Percentiles rank a stretch among this genome's conserved stretches.
phyloP scores from a whole-genome alignment of 2,329 filamentous ascomycete species.

The Akanthomyces dipterigenus region DNA sequence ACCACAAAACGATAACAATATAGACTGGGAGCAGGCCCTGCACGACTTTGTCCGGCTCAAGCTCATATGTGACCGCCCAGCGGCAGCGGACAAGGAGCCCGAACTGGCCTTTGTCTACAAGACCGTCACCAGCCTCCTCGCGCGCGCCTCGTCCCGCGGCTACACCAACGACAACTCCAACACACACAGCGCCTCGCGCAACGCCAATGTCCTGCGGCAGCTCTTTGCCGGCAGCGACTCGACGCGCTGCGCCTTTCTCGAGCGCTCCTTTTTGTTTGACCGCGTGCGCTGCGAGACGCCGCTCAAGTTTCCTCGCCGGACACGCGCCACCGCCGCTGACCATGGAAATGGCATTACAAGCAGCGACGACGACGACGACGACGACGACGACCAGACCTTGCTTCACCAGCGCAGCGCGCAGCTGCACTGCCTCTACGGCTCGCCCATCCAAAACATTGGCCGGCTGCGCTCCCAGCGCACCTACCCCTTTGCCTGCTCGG shows the following conservation, averaged over 20 bases:
- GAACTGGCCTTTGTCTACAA: conserved; percentile 43
- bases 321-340: conserved; percentile 15
- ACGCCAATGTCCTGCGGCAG: conserved; percentile 36
- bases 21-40: conserved; percentile 39
- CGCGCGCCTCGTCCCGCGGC: conserved; percentile 32
- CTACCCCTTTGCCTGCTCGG: conserved; percentile 58
- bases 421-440: conserved; percentile 62
- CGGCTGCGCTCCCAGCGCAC: conserved; percentile 30
- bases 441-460: conserved; percentile 41
- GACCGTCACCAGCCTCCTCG: conserved; percentile 39
- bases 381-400: conserved; percentile 9
- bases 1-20: conserved; percentile 26
- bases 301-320: conserved; percentile 25
- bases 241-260: conserved; percentile 55
- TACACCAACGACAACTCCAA: conserved; percentile 23
- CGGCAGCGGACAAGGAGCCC: conserved; percentile 25
- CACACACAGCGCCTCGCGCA: conserved; percentile 40
- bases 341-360: conserved; percentile 12
- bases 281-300: conserved; percentile 39
- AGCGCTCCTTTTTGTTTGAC: conserved; percentile 56
- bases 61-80: conserved; percentile 31
- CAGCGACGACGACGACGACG: conserved; percentile 21
- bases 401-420: conserved; percentile 60
- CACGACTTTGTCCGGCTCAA: conserved; percentile 38
- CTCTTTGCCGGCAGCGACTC: conserved; percentile 36